These are phyloP conservation scores for Venturiaceae sp. DNA, from an alignment of 2,329 filamentous ascomycete species.

Conservation along the genomic window DNA sequence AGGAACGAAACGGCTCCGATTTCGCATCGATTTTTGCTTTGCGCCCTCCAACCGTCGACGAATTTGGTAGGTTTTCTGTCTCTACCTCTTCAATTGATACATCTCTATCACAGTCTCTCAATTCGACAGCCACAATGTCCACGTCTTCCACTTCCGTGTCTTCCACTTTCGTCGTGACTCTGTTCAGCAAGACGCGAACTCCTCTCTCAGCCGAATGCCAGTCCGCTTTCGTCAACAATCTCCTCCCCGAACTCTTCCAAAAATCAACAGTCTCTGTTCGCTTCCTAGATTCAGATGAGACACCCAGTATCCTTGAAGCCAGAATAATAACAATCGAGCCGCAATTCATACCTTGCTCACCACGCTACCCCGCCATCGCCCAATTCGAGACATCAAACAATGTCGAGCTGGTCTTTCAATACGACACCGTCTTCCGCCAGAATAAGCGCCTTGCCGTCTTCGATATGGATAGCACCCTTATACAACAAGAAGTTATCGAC, in stretches of 20 bases:
- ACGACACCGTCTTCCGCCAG: conserved; percentile 61
- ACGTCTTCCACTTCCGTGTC: neutral
- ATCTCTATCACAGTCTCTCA: neutral
- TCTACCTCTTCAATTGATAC: neutral
- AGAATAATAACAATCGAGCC: neutral
- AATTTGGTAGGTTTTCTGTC: neutral
- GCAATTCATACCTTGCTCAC: neutral
- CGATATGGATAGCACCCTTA: conserved; percentile 97
- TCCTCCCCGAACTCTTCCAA: neutral
- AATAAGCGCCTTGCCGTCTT: conserved; percentile 87
- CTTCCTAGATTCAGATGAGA: neutral
- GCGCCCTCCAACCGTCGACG: too few species aligned
- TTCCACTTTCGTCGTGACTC: neutral
- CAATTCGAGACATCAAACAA: neutral
- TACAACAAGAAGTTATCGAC: conserved; percentile 96
- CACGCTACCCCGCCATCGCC: neutral
- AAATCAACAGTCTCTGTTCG: neutral
- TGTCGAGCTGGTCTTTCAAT: conserved; percentile 51
- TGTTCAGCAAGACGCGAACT: neutral
- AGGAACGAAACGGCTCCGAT: neutral
- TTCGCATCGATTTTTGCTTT: neutral
- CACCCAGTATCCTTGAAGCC: neutral
- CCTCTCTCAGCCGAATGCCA: neutral
- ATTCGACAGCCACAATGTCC: neutral
- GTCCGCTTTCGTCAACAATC: neutral